Percentiles rank a stretch among this genome's conserved stretches.
These are phyloP conservation scores for Penicillium verrucosum DNA, from an alignment of 2,329 filamentous ascomycete species.

Conservation along the genomic window DNA sequence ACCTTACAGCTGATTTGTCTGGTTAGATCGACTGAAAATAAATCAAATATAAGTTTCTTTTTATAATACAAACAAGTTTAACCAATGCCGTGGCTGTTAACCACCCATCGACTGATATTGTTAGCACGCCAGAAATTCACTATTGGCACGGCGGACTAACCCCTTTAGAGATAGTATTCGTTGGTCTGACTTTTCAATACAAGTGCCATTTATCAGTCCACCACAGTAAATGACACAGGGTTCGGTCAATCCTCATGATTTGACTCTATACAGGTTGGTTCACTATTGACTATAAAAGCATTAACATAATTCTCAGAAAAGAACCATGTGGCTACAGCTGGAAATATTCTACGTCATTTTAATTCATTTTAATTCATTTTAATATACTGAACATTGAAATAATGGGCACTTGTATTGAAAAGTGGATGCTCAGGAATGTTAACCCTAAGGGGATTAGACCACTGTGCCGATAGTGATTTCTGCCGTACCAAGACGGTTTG, in stretches of 20 bases:
- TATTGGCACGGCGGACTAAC: neutral
- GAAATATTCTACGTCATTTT: no score
- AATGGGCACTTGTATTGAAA: neutral
- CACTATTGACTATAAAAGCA: no score
- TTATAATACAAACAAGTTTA: neutral
- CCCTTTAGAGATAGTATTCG: neutral
- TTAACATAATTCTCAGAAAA: no score
- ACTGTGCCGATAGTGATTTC: neutral
- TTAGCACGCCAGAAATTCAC: neutral
- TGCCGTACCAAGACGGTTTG: neutral
- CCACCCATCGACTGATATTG: neutral
- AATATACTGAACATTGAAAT: no score
- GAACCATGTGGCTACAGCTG: no score
- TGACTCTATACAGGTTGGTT: no score
- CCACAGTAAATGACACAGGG: neutral
- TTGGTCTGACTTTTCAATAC: neutral
- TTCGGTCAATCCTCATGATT: neutral
- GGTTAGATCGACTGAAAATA: no score
- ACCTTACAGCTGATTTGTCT: neutral
- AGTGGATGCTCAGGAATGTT: neutral
- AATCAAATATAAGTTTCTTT: no score
- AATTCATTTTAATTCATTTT: no score
- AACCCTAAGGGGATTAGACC: neutral
- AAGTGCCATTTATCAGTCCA: neutral
- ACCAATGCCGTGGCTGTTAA: neutral